Evolutionary conservation across 805 yeast genomes (phyloP), one percentile per base, ranked within the genome.

Genomic region (Cyberlindnera galapagoensis): DNA sequence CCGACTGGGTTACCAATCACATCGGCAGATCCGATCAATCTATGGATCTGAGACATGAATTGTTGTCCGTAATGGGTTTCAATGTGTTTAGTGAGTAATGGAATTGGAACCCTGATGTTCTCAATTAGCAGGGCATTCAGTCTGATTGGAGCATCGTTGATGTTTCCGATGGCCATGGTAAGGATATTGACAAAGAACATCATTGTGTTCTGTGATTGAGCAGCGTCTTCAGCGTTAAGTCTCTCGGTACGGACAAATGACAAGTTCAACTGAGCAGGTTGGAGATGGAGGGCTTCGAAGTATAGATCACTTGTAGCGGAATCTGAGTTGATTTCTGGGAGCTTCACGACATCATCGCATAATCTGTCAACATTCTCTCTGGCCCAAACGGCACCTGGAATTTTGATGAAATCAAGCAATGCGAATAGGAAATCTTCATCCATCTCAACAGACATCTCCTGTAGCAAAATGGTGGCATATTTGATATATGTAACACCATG

Each of bases 1-100:
- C 98, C 98, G 18, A 94, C 97, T 0, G 99, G 99, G 45, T 94
- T 92, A 15, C 98, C 99, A 30, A 92, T 62, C 44, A 92, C 75
- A 58, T 94, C 98, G 0, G 97, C 98, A 13, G 96, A 86, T 0
- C 99, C 99, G 21, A 94, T 63, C 26, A 92, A 78, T 55, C 86
- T 87, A 59, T 92, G 94, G 21, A 92, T 64, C 57, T 92, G 98
- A 52, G 84, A 87, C 38, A 92, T 69, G 59, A 90, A 81, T 18
- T 92, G 90, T 53, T 88, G 97, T 9, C 88, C 80, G 54, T 92
- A 92, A 56, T 92, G 97, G 1, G 90, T 80, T 44, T 69, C 67
- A 15, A 90, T 67, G 20, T 83, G 76, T 37, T 79, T 80, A 20
- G 75, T 38, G 42, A 92, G 66, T 18, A 80, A 67, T 2, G 87